Evolutionary conservation across 768 basidiomycete genomes (phyloP).

Genomic region (Kwoniella botswanensis): DNA sequence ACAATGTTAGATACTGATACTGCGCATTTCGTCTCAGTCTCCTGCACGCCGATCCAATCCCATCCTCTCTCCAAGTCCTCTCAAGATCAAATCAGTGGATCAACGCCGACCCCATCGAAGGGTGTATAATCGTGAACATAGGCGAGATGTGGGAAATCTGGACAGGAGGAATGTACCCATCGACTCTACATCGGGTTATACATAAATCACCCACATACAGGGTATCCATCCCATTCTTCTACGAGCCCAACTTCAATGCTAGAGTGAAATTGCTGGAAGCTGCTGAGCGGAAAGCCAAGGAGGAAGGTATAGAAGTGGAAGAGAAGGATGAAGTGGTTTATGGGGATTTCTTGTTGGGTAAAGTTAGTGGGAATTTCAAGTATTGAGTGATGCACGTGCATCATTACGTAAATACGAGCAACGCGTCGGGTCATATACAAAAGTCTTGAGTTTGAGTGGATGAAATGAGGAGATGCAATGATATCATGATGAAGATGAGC

Average conservation of each 20-base stretch:
- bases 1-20: too few species aligned
- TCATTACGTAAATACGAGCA: not conserved
- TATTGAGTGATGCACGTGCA: not conserved
- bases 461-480: not conserved
- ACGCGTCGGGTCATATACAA: not conserved
- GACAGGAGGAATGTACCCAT: constrained; percentile 83
- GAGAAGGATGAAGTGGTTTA: constrained; percentile 66
- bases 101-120: constrained; percentile 78
- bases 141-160: constrained; percentile 92
- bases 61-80: constrained; percentile 81
- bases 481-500: not conserved
- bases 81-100: constrained; percentile 68
- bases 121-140: constrained; percentile 86
- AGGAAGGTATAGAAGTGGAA: constrained; percentile 32
- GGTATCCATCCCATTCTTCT: constrained; percentile 92
- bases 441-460: not conserved
- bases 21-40: constrained; percentile 63
- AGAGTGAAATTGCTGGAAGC: constrained; percentile 69
- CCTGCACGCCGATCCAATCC: constrained; percentile 80
- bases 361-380: constrained; percentile 20
- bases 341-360: constrained; percentile 62
- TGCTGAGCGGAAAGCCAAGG: constrained; percentile 63
- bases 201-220: constrained; percentile 75
- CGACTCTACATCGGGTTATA: constrained; percentile 87
- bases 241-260: constrained; percentile 85